These are phyloP conservation scores for Leccinum uliginosum DNA, from an alignment of 768 basidiomycete genomes.

Conservation along the genomic window DNA sequence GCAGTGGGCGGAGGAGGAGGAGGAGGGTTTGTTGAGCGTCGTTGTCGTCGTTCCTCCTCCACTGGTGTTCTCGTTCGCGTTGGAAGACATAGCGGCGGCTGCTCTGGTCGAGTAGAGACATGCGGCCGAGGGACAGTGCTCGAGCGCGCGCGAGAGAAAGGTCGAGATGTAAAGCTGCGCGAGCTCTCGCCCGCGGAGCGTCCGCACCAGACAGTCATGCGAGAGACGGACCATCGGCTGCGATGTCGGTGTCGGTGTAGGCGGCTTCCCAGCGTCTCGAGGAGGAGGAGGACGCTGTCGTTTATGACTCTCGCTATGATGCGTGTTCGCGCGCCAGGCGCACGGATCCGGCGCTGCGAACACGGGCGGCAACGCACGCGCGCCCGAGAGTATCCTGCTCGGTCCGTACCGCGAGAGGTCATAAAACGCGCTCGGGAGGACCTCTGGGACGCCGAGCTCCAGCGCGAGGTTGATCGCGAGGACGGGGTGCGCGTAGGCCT, in stretches of 20 bases:
- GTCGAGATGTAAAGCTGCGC: slow-evolving; percentile 58
- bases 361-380: slow-evolving; percentile 32
- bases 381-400: slow-evolving; percentile 59
- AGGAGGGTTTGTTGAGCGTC: background rate
- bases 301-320: too few species aligned
- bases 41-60: background rate
- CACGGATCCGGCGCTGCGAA: slow-evolving; percentile 24
- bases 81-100: background rate
- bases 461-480: slow-evolving; percentile 66
- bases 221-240: slow-evolving; percentile 30
- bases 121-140: slow-evolving; percentile 42
- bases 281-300: too few species aligned
- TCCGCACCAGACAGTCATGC: slow-evolving; percentile 37
- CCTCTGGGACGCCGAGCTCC: slow-evolving; percentile 51
- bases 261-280: background rate
- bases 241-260: background rate
- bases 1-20: slow-evolving; percentile 38
- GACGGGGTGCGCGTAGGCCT: slow-evolving; percentile 60
- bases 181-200: slow-evolving; percentile 60
- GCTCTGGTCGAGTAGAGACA: slow-evolving; percentile 42
- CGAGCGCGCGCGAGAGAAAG: slow-evolving; percentile 55
- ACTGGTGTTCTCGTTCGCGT: background rate
- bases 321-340: background rate
- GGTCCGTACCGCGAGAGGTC: slow-evolving; percentile 72
- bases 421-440: slow-evolving; percentile 71